Percentiles rank a stretch among this genome's conserved stretches.
Conservation (phyloP, 2,329 filamentous ascomycete species). For the Dothidotthia symphoricarpi region DNA sequence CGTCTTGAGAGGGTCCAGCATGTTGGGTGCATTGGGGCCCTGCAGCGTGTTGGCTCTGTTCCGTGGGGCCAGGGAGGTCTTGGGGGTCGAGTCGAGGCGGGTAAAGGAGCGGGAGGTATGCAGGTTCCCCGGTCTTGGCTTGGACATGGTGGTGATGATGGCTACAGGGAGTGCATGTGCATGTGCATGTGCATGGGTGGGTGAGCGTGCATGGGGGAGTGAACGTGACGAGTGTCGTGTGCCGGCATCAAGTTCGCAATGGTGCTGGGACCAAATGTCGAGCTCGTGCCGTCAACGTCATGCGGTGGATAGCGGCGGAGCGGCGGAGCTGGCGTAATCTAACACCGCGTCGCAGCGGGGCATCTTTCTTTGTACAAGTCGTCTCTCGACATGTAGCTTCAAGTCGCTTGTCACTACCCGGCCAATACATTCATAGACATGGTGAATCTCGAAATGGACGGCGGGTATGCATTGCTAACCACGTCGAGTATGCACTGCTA, state of each 20-base stretch:
- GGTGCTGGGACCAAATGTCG: constrained; percentile 21
- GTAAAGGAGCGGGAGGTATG: constrained; percentile 51
- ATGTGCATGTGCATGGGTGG: constrained; percentile 4
- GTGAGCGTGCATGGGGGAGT: too few relatives aligned
- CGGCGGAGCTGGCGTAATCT: too few relatives aligned
- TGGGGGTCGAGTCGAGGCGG: constrained; percentile 44
- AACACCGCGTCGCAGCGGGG: too few relatives aligned
- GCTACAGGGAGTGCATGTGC: constrained; percentile 1
- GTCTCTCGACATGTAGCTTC: too few relatives aligned
- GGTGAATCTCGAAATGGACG: too few relatives aligned
- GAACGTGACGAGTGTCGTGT: constrained; percentile 16
- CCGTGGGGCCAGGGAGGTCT: constrained; percentile 35
- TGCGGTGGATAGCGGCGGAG: constrained; percentile 25
- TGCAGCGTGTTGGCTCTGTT: constrained; percentile 51
- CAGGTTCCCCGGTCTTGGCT: constrained; percentile 36
- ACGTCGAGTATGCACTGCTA: too few relatives aligned
- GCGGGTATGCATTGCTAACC: too few relatives aligned
- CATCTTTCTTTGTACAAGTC: too few relatives aligned
- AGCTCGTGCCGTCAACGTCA: constrained; percentile 35
- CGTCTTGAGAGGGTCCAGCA: constrained; percentile 46
- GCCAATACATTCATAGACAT: too few relatives aligned
- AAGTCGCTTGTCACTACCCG: too few relatives aligned
- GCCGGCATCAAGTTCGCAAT: constrained; percentile 24
- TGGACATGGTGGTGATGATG: constrained; percentile 24
- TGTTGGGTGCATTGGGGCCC: constrained; percentile 43